Evolutionary conservation across 2,329 filamentous ascomycete genomes (phyloP).

Genomic region (Ophiostoma montium): DNA sequence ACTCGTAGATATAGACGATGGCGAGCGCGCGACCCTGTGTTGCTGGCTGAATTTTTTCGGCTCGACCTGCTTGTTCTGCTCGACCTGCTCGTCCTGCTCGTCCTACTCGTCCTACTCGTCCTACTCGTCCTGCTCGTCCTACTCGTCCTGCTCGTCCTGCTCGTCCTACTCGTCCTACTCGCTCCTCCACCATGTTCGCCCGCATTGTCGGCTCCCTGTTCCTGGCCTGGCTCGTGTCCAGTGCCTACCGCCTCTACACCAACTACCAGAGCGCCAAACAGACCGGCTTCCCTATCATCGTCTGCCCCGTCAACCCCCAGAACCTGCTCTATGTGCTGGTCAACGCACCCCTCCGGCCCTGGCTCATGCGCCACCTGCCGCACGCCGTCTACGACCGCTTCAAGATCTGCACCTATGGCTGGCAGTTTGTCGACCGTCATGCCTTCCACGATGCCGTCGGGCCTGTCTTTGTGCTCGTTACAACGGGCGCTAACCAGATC

Average conservation of each 20-base stretch:
- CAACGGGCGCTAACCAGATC: constrained; percentile 12
- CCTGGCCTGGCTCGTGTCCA: constrained; percentile 3
- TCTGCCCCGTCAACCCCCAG: constrained; percentile 5
- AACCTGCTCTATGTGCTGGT: constrained; percentile 7
- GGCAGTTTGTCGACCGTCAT: constrained; percentile 20
- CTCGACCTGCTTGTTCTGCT: too few relatives aligned
- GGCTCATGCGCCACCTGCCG: constrained; percentile 5
- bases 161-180: neutral
- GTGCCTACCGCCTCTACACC: constrained; percentile 1
- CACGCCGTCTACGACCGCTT: constrained; percentile 2
- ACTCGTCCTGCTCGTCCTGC: too few relatives aligned
- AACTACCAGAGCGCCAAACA: constrained; percentile 6
- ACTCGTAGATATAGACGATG: too few relatives aligned
- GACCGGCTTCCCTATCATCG: constrained; percentile 2
- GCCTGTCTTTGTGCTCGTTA: constrained; percentile 20
- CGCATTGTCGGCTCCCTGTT: neutral
- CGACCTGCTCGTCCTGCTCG: too few relatives aligned
- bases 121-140: too few relatives aligned
- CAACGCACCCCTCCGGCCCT: constrained; percentile 2
- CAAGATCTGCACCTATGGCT: constrained; percentile 16
- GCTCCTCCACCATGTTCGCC: neutral
- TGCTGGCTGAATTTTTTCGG: too few relatives aligned
- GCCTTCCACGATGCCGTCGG: constrained; percentile 18
- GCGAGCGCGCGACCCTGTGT: too few relatives aligned
- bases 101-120: too few relatives aligned